Evolutionary conservation across 2,329 filamentous ascomycete species (phyloP).

Genomic region (Fusarium napiforme): DNA sequence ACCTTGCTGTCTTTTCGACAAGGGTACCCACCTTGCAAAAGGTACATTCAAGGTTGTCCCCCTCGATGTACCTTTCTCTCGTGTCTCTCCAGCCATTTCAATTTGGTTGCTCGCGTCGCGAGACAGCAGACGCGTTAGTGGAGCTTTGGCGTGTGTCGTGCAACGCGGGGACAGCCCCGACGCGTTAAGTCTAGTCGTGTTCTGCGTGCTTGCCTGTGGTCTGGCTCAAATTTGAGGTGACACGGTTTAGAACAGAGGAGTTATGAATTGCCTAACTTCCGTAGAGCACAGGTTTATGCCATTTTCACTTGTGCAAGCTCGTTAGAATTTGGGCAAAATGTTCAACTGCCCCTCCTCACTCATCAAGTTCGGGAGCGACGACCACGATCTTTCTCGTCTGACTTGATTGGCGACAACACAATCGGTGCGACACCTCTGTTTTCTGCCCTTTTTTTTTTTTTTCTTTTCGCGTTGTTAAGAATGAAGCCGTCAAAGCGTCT

Average conservation of each 20-base stretch:
- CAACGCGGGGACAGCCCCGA: not conserved
- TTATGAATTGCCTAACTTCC: fast-evolving
- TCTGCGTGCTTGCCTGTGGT: not conserved
- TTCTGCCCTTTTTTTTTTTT: no score
- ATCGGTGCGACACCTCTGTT: not conserved
- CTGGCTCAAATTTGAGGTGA: not conserved
- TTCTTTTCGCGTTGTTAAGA: no score
- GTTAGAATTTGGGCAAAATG: not conserved
- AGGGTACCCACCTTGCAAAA: not conserved
- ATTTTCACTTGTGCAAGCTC: not conserved
- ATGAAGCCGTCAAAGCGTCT: no score
- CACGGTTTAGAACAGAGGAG: not conserved
- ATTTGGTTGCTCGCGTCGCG: not conserved
- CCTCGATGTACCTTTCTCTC: not conserved
- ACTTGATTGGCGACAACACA: fast-evolving
- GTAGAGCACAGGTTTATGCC: not conserved
- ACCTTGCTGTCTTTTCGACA: not conserved
- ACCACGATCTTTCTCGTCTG: not conserved
- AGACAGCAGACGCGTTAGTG: not conserved
- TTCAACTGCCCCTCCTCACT: not conserved
- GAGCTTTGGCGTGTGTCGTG: not conserved
- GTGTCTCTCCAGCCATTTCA: not conserved
- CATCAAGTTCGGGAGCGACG: not conserved
- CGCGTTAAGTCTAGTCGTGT: not conserved
- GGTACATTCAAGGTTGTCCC: not conserved